Evolutionary conservation across 2,329 filamentous ascomycete species (phyloP), one percentile per base, ranked within the genome.

Genomic region (Simplicillium sp.): DNA sequence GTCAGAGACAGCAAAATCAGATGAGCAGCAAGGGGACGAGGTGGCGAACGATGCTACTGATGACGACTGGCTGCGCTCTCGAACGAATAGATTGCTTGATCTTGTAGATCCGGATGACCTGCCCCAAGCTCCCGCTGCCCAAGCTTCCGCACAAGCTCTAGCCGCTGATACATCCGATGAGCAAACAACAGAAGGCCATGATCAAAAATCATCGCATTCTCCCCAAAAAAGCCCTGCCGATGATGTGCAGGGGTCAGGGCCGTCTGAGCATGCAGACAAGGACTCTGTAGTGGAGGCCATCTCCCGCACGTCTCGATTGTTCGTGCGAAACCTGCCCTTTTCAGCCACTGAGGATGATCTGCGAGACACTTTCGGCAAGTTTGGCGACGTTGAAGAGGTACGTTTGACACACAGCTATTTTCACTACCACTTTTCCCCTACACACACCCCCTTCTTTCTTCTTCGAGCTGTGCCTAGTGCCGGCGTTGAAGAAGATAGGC

Each of bases 21-120:
- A 54, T 39, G 47, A 53, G 34, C 38, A 44, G 36, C 12, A 37
- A 39, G 37, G 20, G 8, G 38, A 29, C n/a, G 38, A 31, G 34
- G 18, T 34, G 45, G 43, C 53, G 50, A 42, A 56, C 50, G 66
- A 67, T 38, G 70, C 80, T 3, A 82, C 83, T 16, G 88, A 96
- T 62, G 80, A 82, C 45, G 89, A 97, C 61, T 98, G 92, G 92
- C 70, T 96, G 50, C 80, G 90, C 43, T 90, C 85, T 47, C 80
- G 85, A 50, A 97, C 89, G 12, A 96, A 82, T 62, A 77, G 90
- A 52, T 67, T 94, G 37, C 71, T 96, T 38, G 92, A 90, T 58
- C 68, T 97, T 20, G 71, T 89, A 40, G 87, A 94, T 52, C 83
- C 87, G 34, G 82, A 82, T 44, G 77, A 84, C 44, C 50, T 64